phyloP scores from a whole-genome alignment of 2,329 filamentous ascomycete species.

The Coniochaeta sp. region DNA sequence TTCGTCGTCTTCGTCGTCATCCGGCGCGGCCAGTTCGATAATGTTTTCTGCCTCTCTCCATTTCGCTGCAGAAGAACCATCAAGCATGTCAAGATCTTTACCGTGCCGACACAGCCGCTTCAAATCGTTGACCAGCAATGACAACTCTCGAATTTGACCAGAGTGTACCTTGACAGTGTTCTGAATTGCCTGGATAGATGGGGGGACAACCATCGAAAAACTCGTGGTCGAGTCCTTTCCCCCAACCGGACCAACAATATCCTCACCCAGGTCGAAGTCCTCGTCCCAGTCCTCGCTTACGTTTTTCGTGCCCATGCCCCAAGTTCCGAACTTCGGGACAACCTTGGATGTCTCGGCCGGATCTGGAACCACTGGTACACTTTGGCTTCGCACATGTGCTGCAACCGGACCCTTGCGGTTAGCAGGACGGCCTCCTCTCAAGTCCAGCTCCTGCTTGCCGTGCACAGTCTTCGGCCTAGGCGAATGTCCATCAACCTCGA shows the following conservation, averaged over 20 bases:
- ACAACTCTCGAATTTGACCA: slow-evolving; percentile 74
- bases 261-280: slow-evolving; percentile 68
- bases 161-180: slow-evolving; percentile 77
- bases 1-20: slow-evolving; percentile 39
- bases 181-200: slow-evolving; percentile 73
- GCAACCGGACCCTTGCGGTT: slow-evolving; percentile 60
- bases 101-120: slow-evolving; percentile 70
- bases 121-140: slow-evolving; percentile 72
- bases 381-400: slow-evolving; percentile 71
- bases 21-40: slow-evolving; percentile 71
- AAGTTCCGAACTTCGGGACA: slow-evolving; percentile 68
- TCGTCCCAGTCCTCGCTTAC: slow-evolving; percentile 86
- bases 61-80: slow-evolving; percentile 50
- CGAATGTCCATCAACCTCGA: slow-evolving; percentile 48
- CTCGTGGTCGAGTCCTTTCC: slow-evolving; percentile 27
- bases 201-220: slow-evolving; percentile 62
- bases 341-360: slow-evolving; percentile 43
- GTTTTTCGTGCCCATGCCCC: slow-evolving; percentile 71
- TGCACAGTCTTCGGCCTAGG: slow-evolving; percentile 67
- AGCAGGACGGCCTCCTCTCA: slow-evolving; percentile 59
- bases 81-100: slow-evolving; percentile 56
- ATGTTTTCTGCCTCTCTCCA: slow-evolving; percentile 84
- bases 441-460: slow-evolving; percentile 64
- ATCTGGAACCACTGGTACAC: slow-evolving; percentile 67
- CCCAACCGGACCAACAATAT: slow-evolving; percentile 25